phyloP scores from a whole-genome alignment of 2,329 filamentous ascomycete species.

The Akanthomyces uredinophilus region DNA sequence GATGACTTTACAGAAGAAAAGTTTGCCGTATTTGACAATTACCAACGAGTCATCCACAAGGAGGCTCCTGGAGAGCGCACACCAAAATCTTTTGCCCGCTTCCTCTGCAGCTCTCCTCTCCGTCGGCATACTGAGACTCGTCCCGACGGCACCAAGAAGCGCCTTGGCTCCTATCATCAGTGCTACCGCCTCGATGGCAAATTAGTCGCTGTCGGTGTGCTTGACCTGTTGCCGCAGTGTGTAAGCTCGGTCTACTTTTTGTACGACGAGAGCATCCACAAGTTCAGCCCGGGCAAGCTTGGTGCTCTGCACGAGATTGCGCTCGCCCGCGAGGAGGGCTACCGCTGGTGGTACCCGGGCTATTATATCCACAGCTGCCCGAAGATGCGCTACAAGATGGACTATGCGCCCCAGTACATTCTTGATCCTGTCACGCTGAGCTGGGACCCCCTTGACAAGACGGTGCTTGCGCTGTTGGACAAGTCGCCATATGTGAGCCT shows the following conservation, averaged over 20 bases:
- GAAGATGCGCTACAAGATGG: slow-evolving; percentile 83
- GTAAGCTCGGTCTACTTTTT: slow-evolving; percentile 82
- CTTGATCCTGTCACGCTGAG: slow-evolving; percentile 61
- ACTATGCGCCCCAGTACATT: slow-evolving; percentile 69
- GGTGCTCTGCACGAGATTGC: slow-evolving; percentile 69
- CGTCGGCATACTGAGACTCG: slow-evolving; percentile 38
- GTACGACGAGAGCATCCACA: slow-evolving; percentile 70
- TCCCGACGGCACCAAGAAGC: slow-evolving; percentile 46
- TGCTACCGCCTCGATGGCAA: slow-evolving; percentile 74
- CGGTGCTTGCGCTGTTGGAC: slow-evolving; percentile 46
- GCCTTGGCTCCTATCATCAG: slow-evolving; percentile 72
- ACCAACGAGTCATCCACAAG: slow-evolving; percentile 68
- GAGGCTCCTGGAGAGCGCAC: slow-evolving; percentile 58
- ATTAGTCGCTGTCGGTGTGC: slow-evolving; percentile 68
- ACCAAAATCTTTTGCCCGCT: slow-evolving; percentile 59
- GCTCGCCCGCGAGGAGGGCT: slow-evolving; percentile 62
- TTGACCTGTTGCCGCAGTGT: slow-evolving; percentile 70
- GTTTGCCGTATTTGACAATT: slow-evolving; percentile 66
- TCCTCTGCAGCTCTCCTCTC: slow-evolving; percentile 69
- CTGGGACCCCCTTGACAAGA: slow-evolving; percentile 57
- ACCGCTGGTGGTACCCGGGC: slow-evolving; percentile 73
- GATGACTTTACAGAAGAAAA: slow-evolving; percentile 73
- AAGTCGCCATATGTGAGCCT: slow-evolving; percentile 52
- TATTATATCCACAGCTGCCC: slow-evolving; percentile 77
- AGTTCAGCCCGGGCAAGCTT: slow-evolving; percentile 67